phyloP scores from a whole-genome alignment of 768 basidiomycete genomes.

The Omphalotus guepiniiformis region DNA sequence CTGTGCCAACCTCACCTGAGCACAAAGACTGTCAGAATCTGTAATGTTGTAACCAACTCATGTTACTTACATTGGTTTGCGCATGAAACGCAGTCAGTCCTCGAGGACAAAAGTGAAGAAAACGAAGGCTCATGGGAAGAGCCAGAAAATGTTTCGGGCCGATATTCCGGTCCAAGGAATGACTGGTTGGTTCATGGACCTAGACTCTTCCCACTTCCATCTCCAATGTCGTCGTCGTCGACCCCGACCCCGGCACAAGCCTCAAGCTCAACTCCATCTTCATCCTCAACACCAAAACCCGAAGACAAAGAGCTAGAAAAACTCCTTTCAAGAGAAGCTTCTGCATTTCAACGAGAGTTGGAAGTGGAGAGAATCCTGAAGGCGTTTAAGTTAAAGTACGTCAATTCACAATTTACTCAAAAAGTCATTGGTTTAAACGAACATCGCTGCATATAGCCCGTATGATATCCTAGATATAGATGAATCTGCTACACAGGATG shows the following conservation, averaged over 20 bases:
- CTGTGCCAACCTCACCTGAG: too few relatives aligned
- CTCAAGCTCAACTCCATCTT: neutral
- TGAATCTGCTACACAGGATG: slow-evolving; percentile 65
- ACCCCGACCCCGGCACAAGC: slow-evolving; percentile 13
- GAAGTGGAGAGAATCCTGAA: slow-evolving; percentile 90
- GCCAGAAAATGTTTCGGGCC: neutral
- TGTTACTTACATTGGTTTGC: too few relatives aligned
- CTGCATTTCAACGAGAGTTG: slow-evolving; percentile 80
- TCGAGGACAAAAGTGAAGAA: too few relatives aligned
- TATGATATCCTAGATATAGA: slow-evolving; percentile 91
- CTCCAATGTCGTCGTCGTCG: slow-evolving; percentile 17
- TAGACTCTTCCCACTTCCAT: slow-evolving; percentile 12
- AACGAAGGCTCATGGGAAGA: neutral
- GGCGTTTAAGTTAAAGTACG: slow-evolving; percentile 95
- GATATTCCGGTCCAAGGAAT: neutral
- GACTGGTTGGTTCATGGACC: neutral
- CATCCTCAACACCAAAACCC: slow-evolving; percentile 17
- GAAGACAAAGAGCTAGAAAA: slow-evolving; percentile 69
- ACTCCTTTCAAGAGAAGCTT: slow-evolving; percentile 73
- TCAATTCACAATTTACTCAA: slow-evolving; percentile 11
- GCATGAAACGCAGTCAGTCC: too few relatives aligned
- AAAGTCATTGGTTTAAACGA: neutral
- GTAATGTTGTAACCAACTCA: too few relatives aligned
- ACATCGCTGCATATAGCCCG: slow-evolving; percentile 48
- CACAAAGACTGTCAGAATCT: too few relatives aligned